Conservation (phyloP, 2,329 filamentous ascomycete species). For the Colletotrichum spinosum region DNA sequence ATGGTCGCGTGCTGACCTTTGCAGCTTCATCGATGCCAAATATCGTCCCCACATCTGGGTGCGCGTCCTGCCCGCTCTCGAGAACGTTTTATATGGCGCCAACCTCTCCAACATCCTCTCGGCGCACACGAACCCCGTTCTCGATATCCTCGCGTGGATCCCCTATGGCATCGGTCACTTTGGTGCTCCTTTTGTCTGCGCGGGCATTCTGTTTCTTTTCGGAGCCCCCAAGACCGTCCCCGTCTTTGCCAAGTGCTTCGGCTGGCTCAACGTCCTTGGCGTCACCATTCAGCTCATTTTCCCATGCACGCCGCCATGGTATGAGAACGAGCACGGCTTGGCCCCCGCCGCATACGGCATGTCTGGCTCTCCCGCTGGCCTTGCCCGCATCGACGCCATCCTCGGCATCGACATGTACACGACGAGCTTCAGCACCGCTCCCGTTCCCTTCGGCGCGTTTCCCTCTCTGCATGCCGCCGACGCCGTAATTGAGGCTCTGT, state of each 20-base stretch:
- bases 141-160: conserved; percentile 92
- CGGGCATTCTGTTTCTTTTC: conserved; percentile 86
- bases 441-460: conserved; percentile 94
- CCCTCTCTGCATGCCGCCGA: conserved; percentile 92
- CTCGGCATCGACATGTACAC: conserved; percentile 94
- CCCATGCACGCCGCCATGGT: conserved; percentile 96
- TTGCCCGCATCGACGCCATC: conserved; percentile 89
- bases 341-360: conserved; percentile 94
- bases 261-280: conserved; percentile 90
- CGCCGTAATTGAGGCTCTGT: conserved; percentile 88
- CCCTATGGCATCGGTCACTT: conserved; percentile 95
- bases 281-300: conserved; percentile 91
- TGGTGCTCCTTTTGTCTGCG: conserved; percentile 83
- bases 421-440: conserved; percentile 88
- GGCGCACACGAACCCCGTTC: conserved; percentile 83
- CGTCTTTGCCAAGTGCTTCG: conserved; percentile 87
- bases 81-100: conserved; percentile 96
- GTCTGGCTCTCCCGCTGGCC: conserved; percentile 86
- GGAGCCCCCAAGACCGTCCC: conserved; percentile 87
- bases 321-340: conserved; percentile 91
- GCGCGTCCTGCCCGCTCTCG: conserved; percentile 90
- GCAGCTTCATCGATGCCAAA: conserved; percentile 87
- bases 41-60: conserved; percentile 96
- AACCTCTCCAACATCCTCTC: conserved; percentile 97
- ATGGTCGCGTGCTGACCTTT: conserved; percentile 16